Evolutionary conservation across 176 grass and related monocot genomes (phyloP), one percentile per base, ranked within the genome.

Genomic region (Oryza glaberrima): DNA sequence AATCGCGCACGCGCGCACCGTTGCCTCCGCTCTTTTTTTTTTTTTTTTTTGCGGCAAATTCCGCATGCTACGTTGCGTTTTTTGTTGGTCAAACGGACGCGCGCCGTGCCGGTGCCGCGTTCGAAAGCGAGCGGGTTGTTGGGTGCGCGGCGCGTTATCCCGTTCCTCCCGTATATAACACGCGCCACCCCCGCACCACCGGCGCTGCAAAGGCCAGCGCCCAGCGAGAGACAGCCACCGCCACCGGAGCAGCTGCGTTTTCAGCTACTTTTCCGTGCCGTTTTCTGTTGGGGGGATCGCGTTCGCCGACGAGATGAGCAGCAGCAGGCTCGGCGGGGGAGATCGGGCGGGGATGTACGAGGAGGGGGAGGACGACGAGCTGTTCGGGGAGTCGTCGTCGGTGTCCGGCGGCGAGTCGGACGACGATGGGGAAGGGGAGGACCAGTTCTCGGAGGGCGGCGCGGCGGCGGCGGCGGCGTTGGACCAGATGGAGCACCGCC

Each of bases 401-500:
- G 80, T 82, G 5, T 95, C 82, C 77, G 76, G 76, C 30, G 79
- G 75, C 28, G 91, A 85, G 36, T 83, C 81, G 19, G 89, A 85
- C 13, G 83, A 78, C 65, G 88, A 70, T 3, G 86, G 48, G 20
- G 77, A 63, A 3, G 54, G 19, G 54, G 58, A 35, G 23, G 84
- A 81, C 85, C n/a, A 17, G 1, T 83, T 90, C 70, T 82, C 81
- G 15, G 82, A 49, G 25, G 76, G 70, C 76, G 54, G 54, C 20
- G 88, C n/a, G n/a, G 0, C 58, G n/a, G 58, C 58, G 54, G 75
- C 22, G 41, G 12, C 3, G 65, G 35, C 4, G 36, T 5, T 6
- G 34, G 22, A 1, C 4, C 78, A 69, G 38, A 61, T 61, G 58
- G 48, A 66, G 16, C 68, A 41, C 61, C 49, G 87, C 56, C 44